These are phyloP conservation scores for Rhododendron griersonianum DNA, from an alignment of 148 eudicot species.

Conservation along the genomic window DNA sequence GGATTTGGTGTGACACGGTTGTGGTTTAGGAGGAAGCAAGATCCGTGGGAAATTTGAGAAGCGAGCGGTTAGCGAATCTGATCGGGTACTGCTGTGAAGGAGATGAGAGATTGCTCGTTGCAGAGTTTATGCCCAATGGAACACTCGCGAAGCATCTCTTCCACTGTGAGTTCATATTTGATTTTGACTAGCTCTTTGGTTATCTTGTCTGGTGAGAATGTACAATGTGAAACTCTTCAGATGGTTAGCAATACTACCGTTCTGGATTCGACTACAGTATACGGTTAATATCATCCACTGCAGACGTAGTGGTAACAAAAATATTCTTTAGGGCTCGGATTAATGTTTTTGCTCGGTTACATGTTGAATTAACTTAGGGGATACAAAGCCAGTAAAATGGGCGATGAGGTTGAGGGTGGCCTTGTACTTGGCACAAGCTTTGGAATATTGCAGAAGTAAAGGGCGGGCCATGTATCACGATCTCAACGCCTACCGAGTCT, in stretches of 20 bases:
- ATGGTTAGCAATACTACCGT: neutral
- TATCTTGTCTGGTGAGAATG: neutral
- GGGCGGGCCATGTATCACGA: constrained; percentile 61
- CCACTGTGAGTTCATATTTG: constrained; percentile 41
- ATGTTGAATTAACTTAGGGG: constrained; percentile 39
- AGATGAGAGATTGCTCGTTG: constrained; percentile 59
- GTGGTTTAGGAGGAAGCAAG: constrained; percentile 55
- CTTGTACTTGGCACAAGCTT: constrained; percentile 56
- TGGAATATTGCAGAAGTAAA: constrained; percentile 54
- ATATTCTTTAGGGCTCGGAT: neutral
- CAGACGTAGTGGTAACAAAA: neutral
- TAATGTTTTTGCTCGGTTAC: neutral
- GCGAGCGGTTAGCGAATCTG: constrained; percentile 53
- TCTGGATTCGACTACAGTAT: neutral
- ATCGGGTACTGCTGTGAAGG: constrained; percentile 58
- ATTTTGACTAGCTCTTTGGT: neutral
- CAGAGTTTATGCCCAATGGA: constrained; percentile 69
- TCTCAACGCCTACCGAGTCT: constrained; percentile 61
- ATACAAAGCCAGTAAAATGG: constrained; percentile 64
- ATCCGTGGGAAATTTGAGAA: constrained; percentile 55
- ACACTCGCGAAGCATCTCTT: constrained; percentile 68
- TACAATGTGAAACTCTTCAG: neutral
- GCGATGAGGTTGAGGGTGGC: constrained; percentile 75
- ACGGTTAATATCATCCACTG: neutral
- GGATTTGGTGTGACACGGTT: neutral